Evolutionary conservation across 352 stramenopile species (phyloP).

Genomic region (Hyaloperonospora brassicae): DNA sequence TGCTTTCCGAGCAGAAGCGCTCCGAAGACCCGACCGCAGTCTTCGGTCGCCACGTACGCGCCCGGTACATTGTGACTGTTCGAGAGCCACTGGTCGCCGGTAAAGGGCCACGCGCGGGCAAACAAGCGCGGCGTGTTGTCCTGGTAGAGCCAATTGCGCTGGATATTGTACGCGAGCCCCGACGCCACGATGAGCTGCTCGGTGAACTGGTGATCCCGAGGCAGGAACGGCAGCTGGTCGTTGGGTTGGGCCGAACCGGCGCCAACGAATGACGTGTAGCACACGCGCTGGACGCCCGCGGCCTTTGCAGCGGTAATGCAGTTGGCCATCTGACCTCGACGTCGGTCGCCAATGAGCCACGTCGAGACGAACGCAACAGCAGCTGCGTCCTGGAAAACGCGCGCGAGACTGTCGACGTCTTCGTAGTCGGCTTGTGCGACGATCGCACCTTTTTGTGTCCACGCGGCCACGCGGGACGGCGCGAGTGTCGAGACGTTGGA

Average conservation of each 20-base stretch:
- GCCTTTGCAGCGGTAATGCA: conserved; percentile 12
- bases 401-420: conserved; percentile 12
- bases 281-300: conserved; percentile 21
- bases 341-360: conserved; percentile 12
- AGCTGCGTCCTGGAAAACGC: conserved; percentile 14
- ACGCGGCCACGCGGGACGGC: conserved; percentile 6
- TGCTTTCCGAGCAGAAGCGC: conserved; percentile 22
- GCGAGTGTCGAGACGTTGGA: conserved; percentile 10
- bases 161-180: conserved; percentile 30
- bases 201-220: conserved; percentile 22
- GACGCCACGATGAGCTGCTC: conserved; percentile 20
- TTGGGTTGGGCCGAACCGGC: conserved; percentile 7
- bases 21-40: conserved; percentile 20
- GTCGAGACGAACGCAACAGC: conserved; percentile 17
- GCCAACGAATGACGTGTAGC: conserved; percentile 29
- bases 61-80: conserved; percentile 25
- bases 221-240: conserved; percentile 26
- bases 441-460: conserved; percentile 13
- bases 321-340: conserved; percentile 15
- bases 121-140: conserved; percentile 27
- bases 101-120: conserved; percentile 29
- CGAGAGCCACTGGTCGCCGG: conserved; percentile 22
- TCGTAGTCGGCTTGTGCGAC: conserved; percentile 12
- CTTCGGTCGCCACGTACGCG: conserved; percentile 19
- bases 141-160: conserved; percentile 32